Evolutionary conservation across 164 flowering plant species (phyloP), one percentile per base, ranked within the genome.

Genomic region (Stephania yunnanensis): DNA sequence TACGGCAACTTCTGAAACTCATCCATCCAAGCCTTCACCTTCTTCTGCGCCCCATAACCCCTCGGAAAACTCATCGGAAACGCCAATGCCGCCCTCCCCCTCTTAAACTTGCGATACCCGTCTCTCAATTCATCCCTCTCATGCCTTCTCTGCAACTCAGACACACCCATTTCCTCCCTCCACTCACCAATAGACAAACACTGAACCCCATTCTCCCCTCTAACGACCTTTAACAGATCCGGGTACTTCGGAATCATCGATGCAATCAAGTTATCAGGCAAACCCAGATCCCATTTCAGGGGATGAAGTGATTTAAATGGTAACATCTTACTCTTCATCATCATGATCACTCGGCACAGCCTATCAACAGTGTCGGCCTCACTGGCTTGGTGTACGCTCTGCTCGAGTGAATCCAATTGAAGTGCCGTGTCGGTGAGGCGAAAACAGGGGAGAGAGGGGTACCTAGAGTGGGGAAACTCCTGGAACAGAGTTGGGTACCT

Each of bases 11-110:
- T 91, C 74, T 95, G 94, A 84, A 93, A 95, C 80, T 92, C 97
- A 44, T 89, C 92, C 99, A 95, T 93, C 98, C 99, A 95, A 44
- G 92, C 89, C 77, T 71, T 87, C 66, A 95, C 98, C 87, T 92
- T 92, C 82, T 86, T 95, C 76, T 89, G 92, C 12, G 73, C 89
- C 5, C 98, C 98, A 78, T 93, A 95, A 12, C 98, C 94, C 77
- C 89, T 84, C 0, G 99, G 99, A 77, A 92, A 95, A 73, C 82
- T 92, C 95, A 93, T 85, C 0, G 95, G 94, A 78, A 93, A 95
- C 10, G 86, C 83, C 80, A 95, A 70, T 1, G 85, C 77, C 2
- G 86, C 76, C 70, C 83, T 74, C 9, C 94, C 93, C 69, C 83
- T 88, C 82, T 86, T 91, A 74, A 91, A 91, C 7, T 86, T 72